phyloP scores from a whole-genome alignment of 2,329 filamentous ascomycete genomes.

The Aspergillus glaucus region DNA sequence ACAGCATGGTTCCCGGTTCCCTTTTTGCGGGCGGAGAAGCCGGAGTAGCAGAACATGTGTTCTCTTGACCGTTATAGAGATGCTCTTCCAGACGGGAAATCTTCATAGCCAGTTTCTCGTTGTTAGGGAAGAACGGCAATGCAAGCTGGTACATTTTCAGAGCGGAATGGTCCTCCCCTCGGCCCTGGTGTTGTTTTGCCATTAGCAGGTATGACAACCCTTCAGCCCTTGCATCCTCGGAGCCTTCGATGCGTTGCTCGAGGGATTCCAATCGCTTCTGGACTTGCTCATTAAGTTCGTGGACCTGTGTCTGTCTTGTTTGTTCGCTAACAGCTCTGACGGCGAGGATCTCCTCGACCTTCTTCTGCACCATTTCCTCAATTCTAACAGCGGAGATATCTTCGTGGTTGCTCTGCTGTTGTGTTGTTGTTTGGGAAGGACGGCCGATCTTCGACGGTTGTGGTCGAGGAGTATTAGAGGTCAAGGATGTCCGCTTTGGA shows the following conservation, averaged over 20 bases:
- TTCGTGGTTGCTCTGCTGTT: slow-evolving; percentile 37
- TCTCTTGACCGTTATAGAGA: slow-evolving; percentile 27
- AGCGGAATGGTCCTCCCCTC: slow-evolving; percentile 70
- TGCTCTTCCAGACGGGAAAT: slow-evolving; percentile 50
- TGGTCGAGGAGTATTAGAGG: slow-evolving; percentile 24
- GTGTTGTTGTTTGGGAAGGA: slow-evolving; percentile 16
- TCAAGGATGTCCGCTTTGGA: slow-evolving; percentile 40
- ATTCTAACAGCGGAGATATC: slow-evolving; percentile 66
- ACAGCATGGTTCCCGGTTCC: slow-evolving; percentile 28
- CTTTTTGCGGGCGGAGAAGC: slow-evolving; percentile 16
- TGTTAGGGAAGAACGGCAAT: slow-evolving; percentile 75
- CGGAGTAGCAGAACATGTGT: slow-evolving; percentile 9
- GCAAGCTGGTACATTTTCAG: slow-evolving; percentile 83
- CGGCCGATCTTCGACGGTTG: slow-evolving; percentile 44
- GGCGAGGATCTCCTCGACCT: slow-evolving; percentile 82
- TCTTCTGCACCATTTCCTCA: slow-evolving; percentile 85
- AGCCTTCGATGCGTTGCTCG: slow-evolving; percentile 75
- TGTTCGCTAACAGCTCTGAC: slow-evolving; percentile 60
- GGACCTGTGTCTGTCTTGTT: slow-evolving; percentile 37
- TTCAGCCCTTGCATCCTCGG: slow-evolving; percentile 70
- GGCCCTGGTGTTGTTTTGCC: slow-evolving; percentile 82
- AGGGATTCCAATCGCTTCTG: slow-evolving; percentile 75
- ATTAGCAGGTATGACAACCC: slow-evolving; percentile 82
- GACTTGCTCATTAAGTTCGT: slow-evolving; percentile 66
- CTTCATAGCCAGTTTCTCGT: slow-evolving; percentile 63